Conservation (phyloP, 805 yeast genomes). For the Candida tibetensis region DNA sequence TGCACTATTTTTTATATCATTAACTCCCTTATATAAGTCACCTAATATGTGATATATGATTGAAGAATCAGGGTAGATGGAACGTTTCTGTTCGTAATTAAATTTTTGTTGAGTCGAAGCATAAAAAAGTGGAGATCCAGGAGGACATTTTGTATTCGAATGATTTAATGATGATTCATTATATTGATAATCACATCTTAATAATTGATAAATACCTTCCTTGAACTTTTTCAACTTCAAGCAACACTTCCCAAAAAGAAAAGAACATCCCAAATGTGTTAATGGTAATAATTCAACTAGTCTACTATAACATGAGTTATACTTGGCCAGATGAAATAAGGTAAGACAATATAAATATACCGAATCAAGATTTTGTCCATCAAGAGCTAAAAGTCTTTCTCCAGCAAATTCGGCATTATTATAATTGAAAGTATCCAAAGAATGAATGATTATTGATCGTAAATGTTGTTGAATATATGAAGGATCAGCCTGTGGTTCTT, state of each 20-base stretch:
- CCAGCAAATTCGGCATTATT: conserved; percentile 82
- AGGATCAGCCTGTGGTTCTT: conserved; percentile 11
- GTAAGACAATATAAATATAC: conserved; percentile 69
- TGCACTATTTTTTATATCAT: conserved; percentile 63
- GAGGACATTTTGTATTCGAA: background rate
- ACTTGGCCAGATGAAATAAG: conserved; percentile 55
- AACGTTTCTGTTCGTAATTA: conserved; percentile 39
- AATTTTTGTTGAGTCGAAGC: conserved; percentile 19
- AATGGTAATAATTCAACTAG: conserved; percentile 29
- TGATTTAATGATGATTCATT: conserved; percentile 18
- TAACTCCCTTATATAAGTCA: conserved; percentile 55
- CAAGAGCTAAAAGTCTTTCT: conserved; percentile 72
- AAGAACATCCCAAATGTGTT: conserved; percentile 73
- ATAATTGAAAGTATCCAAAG: conserved; percentile 65
- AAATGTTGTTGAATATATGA: conserved; percentile 41
- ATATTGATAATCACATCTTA: conserved; percentile 29
- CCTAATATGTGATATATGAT: conserved; percentile 69
- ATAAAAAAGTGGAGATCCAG: conserved; percentile 13
- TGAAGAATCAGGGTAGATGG: conserved; percentile 61
- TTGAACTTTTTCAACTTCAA: conserved; percentile 49
- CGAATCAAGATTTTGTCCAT: conserved; percentile 55
- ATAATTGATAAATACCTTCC: conserved; percentile 57
- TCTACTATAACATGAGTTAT: conserved; percentile 57
- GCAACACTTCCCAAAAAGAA: conserved; percentile 68
- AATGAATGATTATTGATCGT: conserved; percentile 61